Conservation (phyloP, 768 basidiomycete genomes). For the Suillus tomentosus region DNA sequence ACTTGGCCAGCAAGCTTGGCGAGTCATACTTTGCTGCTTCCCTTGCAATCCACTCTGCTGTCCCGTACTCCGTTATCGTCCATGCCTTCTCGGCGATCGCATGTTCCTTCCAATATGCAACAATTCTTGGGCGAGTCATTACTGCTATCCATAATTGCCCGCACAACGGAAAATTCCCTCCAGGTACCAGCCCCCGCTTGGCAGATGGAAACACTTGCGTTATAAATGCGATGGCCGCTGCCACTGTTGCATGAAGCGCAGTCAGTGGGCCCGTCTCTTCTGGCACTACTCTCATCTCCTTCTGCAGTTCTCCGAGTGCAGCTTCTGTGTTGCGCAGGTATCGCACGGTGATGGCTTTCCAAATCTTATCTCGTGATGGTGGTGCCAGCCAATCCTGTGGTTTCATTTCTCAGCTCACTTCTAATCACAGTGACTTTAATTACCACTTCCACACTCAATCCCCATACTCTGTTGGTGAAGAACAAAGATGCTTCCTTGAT, state of each 20-base stretch:
- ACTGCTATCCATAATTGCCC: conserved; percentile 27
- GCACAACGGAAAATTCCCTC: conserved; percentile 23
- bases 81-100: conserved; percentile 15
- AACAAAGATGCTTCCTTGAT: conserved; percentile 28
- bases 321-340: conserved; percentile 27
- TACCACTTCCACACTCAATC: conserved; percentile 17
- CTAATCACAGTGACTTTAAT: background rate
- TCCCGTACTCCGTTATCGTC: conserved; percentile 17
- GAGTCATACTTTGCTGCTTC: conserved; percentile 15
- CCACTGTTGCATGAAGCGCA: conserved; percentile 20
- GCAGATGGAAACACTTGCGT: conserved; percentile 24
- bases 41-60: conserved; percentile 25
- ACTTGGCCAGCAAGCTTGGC: background rate
- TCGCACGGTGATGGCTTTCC: conserved; percentile 18
- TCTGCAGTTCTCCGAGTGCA: conserved; percentile 20
- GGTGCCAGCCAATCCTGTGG: conserved; percentile 23
- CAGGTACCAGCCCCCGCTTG: conserved; percentile 14
- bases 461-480: conserved; percentile 18
- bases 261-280: conserved; percentile 15
- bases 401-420: background rate
- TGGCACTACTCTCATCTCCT: conserved; percentile 18
- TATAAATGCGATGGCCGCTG: conserved; percentile 24
- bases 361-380: conserved; percentile 25
- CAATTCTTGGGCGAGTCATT: conserved; percentile 15
- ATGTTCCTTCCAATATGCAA: conserved; percentile 22